Percentiles rank a stretch among this genome's conserved stretches.
Conservation (phyloP, 2,329 filamentous ascomycete species). For the Sclerotinia glacialis region DNA sequence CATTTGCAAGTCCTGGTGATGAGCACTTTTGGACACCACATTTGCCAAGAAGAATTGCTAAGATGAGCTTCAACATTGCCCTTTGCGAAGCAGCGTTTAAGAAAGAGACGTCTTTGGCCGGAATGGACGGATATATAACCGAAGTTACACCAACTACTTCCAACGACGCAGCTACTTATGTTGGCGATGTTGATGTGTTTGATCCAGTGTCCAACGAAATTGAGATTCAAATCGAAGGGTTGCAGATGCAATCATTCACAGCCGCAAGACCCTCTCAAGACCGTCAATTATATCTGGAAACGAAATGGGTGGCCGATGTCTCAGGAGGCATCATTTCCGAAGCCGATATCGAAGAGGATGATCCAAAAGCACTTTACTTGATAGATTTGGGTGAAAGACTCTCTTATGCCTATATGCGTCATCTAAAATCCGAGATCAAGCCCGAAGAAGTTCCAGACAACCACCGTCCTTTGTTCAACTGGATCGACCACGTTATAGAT, state of each 20-base stretch:
- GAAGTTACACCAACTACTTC: conserved; percentile 12
- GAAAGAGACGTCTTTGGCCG: conserved; percentile 7
- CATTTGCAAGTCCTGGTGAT: conserved; percentile 29
- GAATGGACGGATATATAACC: conserved; percentile 20
- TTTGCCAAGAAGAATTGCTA: conserved; percentile 30
- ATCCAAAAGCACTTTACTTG: conserved; percentile 23
- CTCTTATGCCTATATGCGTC: conserved; percentile 18
- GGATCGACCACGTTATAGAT: conserved; percentile 24
- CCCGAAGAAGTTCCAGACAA: conserved; percentile 8
- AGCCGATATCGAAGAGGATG: conserved; percentile 24
- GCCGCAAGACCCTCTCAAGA: conserved; percentile 29
- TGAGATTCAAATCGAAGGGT: conserved; percentile 32
- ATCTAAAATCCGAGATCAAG: conserved; percentile 11
- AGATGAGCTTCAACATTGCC: conserved; percentile 31
- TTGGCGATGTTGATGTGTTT: conserved; percentile 18
- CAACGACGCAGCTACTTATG: conserved; percentile 7
- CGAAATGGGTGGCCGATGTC: conserved; percentile 24
- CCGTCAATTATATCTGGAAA: conserved; percentile 30
- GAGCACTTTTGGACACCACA: conserved; percentile 28
- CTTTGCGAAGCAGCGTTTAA: conserved; percentile 19
- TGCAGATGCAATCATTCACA: conserved; percentile 28
- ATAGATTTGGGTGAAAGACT: conserved; percentile 24
- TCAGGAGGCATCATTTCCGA: conserved; percentile 25
- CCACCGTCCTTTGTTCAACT: conserved; percentile 19
- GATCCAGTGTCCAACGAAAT: conserved; percentile 10